phyloP scores from a whole-genome alignment of 2,329 filamentous ascomycete genomes.

The Fusarium stilboides region DNA sequence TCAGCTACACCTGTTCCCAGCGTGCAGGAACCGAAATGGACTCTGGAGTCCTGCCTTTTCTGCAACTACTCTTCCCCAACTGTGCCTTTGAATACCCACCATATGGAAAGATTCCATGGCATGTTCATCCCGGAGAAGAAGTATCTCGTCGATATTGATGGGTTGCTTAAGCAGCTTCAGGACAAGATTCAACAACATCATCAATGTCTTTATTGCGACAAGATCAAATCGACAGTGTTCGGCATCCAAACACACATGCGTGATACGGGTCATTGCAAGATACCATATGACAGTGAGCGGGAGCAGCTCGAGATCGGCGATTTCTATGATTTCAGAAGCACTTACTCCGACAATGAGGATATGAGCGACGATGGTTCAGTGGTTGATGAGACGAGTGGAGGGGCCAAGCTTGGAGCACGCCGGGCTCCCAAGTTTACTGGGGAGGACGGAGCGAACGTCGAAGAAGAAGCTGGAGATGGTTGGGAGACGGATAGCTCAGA shows the following conservation, averaged over 20 bases:
- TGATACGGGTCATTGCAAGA: conserved; percentile 96
- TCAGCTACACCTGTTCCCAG: conserved; percentile 57
- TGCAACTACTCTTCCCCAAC: conserved; percentile 89
- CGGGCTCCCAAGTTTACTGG: conserved; percentile 68
- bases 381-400: conserved; percentile 63
- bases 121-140: conserved; percentile 95
- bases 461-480: conserved; percentile 78
- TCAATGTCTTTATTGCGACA: conserved; percentile 91
- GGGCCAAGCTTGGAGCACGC: conserved; percentile 78
- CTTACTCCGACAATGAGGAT: conserved; percentile 87
- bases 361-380: conserved; percentile 69
- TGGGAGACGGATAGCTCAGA: conserved; percentile 96
- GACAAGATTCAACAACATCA: conserved; percentile 84
- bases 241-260: conserved; percentile 97
- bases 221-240: conserved; percentile 81
- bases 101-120: conserved; percentile 94
- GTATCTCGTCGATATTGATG: conserved; percentile 86
- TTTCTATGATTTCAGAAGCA: conserved; percentile 96
- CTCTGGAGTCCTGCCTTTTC: conserved; percentile 81
- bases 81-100: conserved; percentile 81
- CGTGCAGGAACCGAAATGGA: conserved; percentile 56
- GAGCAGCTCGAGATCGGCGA: conserved; percentile 96
- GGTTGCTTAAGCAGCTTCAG: conserved; percentile 83
- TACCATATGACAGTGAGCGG: conserved; percentile 88
- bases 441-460: conserved; percentile 64